A percentile compares a stretch with the other conserved stretches of the same genome.
phyloP scores from a whole-genome alignment of 495 filamentous ascomycete species.

The Alectoria sarmentosa region DNA sequence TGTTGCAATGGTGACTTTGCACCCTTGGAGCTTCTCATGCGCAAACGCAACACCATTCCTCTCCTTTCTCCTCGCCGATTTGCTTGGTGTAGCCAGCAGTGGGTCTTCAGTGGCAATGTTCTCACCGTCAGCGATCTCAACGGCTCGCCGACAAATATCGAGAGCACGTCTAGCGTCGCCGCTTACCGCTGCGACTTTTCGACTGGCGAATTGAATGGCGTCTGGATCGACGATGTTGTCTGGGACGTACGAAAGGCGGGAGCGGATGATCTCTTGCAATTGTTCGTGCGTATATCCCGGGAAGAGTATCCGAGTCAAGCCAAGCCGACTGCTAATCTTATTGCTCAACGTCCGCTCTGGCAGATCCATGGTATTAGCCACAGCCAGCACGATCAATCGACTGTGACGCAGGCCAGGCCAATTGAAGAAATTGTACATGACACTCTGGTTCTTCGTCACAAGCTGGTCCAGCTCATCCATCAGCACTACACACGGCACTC shows the following conservation, averaged over 20 bases:
- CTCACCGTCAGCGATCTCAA: conserved; percentile 87
- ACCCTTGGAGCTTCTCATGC: conserved; percentile 18
- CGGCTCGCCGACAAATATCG: conserved; percentile 92
- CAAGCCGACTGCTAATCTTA: conserved; percentile 91
- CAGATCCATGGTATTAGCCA: conserved; percentile 99
- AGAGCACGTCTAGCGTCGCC: conserved; percentile 89
- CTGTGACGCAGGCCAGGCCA: conserved; percentile 94
- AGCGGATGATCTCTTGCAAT: conserved; percentile 95
- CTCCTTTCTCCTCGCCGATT: conserved; percentile 29
- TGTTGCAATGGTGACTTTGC: conserved; percentile 81
- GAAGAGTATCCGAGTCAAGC: conserved; percentile 88
- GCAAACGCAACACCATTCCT: conserved; percentile 11
- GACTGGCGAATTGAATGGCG: conserved; percentile 90
- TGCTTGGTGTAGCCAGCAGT: conserved; percentile 35
- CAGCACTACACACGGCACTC: conserved; percentile 91
- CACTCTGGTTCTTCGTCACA: conserved; percentile 92
- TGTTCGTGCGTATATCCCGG: conserved; percentile 96
- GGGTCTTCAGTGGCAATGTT: conserved; percentile 34
- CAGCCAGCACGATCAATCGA: conserved; percentile 88
- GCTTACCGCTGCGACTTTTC: conserved; percentile 94
- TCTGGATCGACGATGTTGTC: conserved; percentile 88
- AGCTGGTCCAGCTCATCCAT: conserved; percentile 99
- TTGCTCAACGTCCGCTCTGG: conserved; percentile 95
- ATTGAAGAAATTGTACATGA: conserved; percentile 99
- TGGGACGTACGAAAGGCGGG: conserved; percentile 75